Evolutionary conservation across 2,329 filamentous ascomycete genomes (phyloP), one percentile per base, ranked within the genome.

Genomic region (Lachnellula cervina): DNA sequence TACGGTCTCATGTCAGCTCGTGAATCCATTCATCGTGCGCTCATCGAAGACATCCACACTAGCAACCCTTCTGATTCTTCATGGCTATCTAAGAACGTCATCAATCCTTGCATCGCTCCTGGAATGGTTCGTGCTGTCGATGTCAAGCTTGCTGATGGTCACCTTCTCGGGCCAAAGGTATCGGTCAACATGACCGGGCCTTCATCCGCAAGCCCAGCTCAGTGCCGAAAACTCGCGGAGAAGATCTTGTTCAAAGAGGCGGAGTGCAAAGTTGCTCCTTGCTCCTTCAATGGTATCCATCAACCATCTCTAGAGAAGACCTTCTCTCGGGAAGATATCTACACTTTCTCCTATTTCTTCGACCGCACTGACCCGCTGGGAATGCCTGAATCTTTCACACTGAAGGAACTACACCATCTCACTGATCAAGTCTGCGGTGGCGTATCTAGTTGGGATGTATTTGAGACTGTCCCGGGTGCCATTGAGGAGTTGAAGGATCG

Each of bases 281-380:
- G 94, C 78, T 96, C 94, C 1, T 99, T 99, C 84, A 96, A 96
- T 72, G 94, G 94, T 62, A 85, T 99, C 32, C 90, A 99, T 75
- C 94, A 99, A 73, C 94, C 94, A 9, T 87, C 88, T 21, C 80
- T 99, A 48, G 86, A 84, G 64, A 96, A 96, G 80, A 99, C 94
- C 0, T 99, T 99, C 68, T 78, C 89, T 25, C 82, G 81, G 60
- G 93, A 97, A 73, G 92, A 97, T 67, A 84, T 97, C 40, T 99
- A 93, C 76, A 90, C 97, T 65, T 93, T 99, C 75, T 96, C 90
- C 32, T 99, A 96, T 81, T 99, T 99, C 76, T 97, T 88, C 76
- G 94, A 99, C 77, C 92, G 95, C 67, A 95, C 89, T 23, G 83
- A 89, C 71, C 90, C 91, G 4, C 83, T 99, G 11, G 95, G 95